Base-by-base conservation (phyloP, 2,329 filamentous ascomycete genomes). In the Colletotrichum sp. region DNA sequence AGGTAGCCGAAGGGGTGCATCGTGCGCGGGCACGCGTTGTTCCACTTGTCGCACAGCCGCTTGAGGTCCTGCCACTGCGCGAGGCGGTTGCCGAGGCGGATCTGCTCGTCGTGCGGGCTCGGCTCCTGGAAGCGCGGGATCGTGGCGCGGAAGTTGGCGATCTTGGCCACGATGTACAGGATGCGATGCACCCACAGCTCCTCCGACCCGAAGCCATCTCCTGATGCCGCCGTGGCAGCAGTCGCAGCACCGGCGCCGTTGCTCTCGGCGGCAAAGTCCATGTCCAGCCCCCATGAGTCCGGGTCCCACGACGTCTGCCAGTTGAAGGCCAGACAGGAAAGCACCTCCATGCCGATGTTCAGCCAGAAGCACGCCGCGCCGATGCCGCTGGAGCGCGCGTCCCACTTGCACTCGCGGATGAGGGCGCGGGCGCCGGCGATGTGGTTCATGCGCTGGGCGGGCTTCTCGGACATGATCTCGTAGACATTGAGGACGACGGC, bases 331-430 rank as follows among this genome's bases (percentile, higher is more conserved):
- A 98, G 88, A 83, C 96, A 98, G 78, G 92, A 95, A 32, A 98
- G 88, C n/a, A 98, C 88, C 83, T 99, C 96, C 90, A 98, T 94
- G 18, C 94, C 94, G 18, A 98, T 93, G 80, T 98, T 98, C 49
- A 98, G 88, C 96, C 96, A 98, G 85, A 98, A 98, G 83, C 96
- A 98, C 1, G 96, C 95, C 1, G 93, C 92, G 1, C 95, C 96
- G 24, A 98, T 92, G 1, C 96, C 96, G 2, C 89, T 90, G 44
- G 94, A 94, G 77, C 89, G 92, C 1, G 95, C 95, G 80, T 95
- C 94, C 96, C 96, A 98, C 6, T 93, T 92, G 80, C 96, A 98
- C 82, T 98, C 95, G 77, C 95, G 95, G 80, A 98, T 96, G 66
- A 98, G 87, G 3, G 95, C 95, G 69, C 95, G 91, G 12, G 95